A percentile compares a stretch with the other conserved stretches of the same genome.
Conservation (phyloP, 2,329 filamentous ascomycete species). For the Xenosphaeropsis pyriputrescens region DNA sequence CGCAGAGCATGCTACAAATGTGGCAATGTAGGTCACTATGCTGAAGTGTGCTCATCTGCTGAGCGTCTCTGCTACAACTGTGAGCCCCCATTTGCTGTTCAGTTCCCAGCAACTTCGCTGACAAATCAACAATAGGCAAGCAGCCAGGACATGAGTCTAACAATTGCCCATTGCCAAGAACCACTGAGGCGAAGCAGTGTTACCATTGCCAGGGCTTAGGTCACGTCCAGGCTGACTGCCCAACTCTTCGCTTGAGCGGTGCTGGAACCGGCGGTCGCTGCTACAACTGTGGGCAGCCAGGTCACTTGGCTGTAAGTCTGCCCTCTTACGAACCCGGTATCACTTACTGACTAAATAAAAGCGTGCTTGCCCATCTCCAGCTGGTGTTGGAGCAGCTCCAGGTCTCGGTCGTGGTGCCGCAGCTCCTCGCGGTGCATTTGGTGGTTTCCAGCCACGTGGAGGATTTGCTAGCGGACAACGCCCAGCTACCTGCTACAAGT, state of each 20-base stretch:
- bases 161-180: constrained; percentile 89
- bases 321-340: constrained; percentile 1
- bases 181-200: constrained; percentile 98
- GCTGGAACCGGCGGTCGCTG: constrained; percentile 73
- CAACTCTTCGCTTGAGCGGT: constrained; percentile 82
- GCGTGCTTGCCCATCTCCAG: constrained; percentile 74
- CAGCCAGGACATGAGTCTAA: constrained; percentile 95
- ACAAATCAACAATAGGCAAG: constrained; percentile 40
- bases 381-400: constrained; percentile 27
- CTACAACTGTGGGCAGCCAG: constrained; percentile 90
- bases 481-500: constrained; percentile 60
- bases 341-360: constrained; percentile 18
- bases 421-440: constrained; percentile 57
- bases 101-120: too few species aligned
- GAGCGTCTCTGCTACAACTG: constrained; percentile 99
- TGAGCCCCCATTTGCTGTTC: constrained; percentile 27
- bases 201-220: constrained; percentile 98
- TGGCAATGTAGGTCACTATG: constrained; percentile 69
- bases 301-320: constrained; percentile 69
- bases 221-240: constrained; percentile 97
- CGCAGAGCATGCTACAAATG: constrained; percentile 61
- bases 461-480: constrained; percentile 58
- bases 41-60: constrained; percentile 91
- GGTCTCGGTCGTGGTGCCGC: constrained; percentile 50
- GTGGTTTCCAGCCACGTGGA: constrained; percentile 47